Evolutionary conservation across 2,329 filamentous ascomycete genomes (phyloP), one percentile per base, ranked within the genome.

Genomic region (Sporothrix euskadiensis): DNA sequence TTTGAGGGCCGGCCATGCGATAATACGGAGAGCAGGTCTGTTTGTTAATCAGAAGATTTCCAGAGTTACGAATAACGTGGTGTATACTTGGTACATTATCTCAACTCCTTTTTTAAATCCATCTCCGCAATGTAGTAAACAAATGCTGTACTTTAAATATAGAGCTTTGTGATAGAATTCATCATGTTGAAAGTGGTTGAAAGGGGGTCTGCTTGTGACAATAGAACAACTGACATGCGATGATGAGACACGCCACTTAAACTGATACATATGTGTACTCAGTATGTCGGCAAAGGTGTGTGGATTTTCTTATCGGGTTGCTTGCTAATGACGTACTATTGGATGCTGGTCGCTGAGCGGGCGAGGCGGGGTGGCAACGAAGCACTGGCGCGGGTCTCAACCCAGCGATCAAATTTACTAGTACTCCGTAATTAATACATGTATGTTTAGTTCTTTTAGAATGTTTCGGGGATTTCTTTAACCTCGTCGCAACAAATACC

Each of bases 321-420:
- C n/a, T 65, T 39, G 39, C 59, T 65, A 65, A 65, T 65, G 59
- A 26, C 35, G n/a, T 44, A 44, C n/a, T 41, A 22, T 63, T 63
- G 35, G 35, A n/a, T n/a, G 59, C 3, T 32, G 26, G 4, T 41
- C 59, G 9, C n/a, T 14, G 32, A 44, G 35, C 10, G 59, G 59
- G 59, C n/a, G 6, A 19, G 26, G 35, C 10, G 59, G 59, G 59
- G 59, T 22, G 59, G 59, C 59, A 63, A 63, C 59, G 35, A 10
- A 22, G 32, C 32, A 39, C 7, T 61, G 59, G 35, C 59, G 35
- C 59, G n/a, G 41, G 54, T 16, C 54, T 54, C 26, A 12, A 26
- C 14, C 30, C 30, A 59, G 14, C 56, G 44, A 49, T 5, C 52
- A 26, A 30, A 56, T 56, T 26, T 26, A 26, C 26, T 26, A 26